Base-by-base conservation (phyloP, 2,329 filamentous ascomycete species). In the Alternaria conjuncta region DNA sequence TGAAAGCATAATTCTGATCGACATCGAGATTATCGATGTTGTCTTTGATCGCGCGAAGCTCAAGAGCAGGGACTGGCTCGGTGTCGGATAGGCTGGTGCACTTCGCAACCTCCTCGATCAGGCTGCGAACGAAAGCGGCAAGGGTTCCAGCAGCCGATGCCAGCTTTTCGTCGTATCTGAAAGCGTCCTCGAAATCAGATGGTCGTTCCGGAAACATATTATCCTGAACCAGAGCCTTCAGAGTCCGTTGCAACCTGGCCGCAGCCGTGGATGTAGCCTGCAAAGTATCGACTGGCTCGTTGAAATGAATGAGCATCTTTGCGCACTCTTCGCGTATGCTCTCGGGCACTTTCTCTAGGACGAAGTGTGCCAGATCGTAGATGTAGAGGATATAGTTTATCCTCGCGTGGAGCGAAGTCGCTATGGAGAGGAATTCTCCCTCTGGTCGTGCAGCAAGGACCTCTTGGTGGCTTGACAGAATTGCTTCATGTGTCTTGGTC, bases 251-350 rank as follows among this genome's bases (percentile, higher is more conserved):
- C 7, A 78, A 58, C 50, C 71, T 75, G 13, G 60, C 51, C 10
- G 71, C 70, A 25, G 68, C 63, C n/a, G 59, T 57, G 32, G 68
- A 43, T 28, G 71, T 66, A 25, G 66, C 66, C 49, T 71, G 66
- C 25, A 63, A 69, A 7, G 55, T 56, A 6, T 65, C 64, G 23
- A 69, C 61, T 20, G 71, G 68, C 10, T 54, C 56, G 18, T 63
- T 57, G 44, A 76, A 66, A 7, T 59, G 67, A 15, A 70, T 67
- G 28, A 75, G 50, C 10, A 68, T 61, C 97, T 86, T 54, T 21
- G 57, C 26, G n/a, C 59, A 63, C 28, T 49, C 47, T n/a, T 63
- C 55, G 6, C 53, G 45, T 28, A 64, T 59, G 25, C 54, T 54
- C 15, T 54, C 51, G 6, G 56, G 55, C 32, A 50, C 55, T 36